A percentile compares a stretch with the other conserved stretches of the same genome.
These are phyloP conservation scores for Macaranga tanarius DNA, from an alignment of 441 rosid genomes.

Conservation along the genomic window DNA sequence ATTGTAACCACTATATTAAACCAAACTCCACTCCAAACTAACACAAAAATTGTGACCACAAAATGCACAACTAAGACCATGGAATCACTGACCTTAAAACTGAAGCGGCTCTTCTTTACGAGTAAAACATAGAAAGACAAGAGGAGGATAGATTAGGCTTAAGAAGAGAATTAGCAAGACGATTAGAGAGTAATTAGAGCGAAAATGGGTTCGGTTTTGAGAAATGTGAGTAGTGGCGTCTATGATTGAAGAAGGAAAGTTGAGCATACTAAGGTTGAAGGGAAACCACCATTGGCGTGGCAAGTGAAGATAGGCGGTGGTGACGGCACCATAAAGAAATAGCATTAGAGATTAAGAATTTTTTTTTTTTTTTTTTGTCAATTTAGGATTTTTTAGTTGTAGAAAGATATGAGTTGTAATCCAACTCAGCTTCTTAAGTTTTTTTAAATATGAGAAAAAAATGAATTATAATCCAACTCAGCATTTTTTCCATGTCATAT, in stretches of 20 bases:
- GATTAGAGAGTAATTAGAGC: conserved; percentile 50
- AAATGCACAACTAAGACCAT: conserved; percentile 44
- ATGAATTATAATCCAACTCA: too few species aligned
- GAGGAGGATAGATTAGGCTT: conserved; percentile 57
- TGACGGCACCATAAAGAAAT: too few species aligned
- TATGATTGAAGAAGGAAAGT: conserved; percentile 50
- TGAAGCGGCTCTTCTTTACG: conserved; percentile 54
- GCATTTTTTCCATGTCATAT: too few species aligned
- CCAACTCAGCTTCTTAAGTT: too few species aligned
- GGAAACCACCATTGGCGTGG: conserved; percentile 65
- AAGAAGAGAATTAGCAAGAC: conserved; percentile 44
- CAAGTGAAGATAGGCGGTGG: too few species aligned
- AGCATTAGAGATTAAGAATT: too few species aligned
- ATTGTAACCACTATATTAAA: conserved; percentile 42
- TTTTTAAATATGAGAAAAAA: too few species aligned
- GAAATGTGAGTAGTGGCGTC: conserved; percentile 60
- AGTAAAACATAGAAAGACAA: conserved; percentile 61
- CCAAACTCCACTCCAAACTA: conserved; percentile 56
- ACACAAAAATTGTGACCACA: conserved; percentile 36
- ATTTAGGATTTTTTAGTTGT: too few species aligned
- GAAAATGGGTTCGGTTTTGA: conserved; percentile 67
- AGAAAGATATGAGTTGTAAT: too few species aligned
- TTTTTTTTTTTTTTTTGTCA: too few species aligned
- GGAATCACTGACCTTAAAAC: conserved; percentile 44
- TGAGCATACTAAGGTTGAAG: conserved; percentile 50